phyloP scores from a whole-genome alignment of 306 rosid genomes.

The Casuarina cunninghamiana region DNA sequence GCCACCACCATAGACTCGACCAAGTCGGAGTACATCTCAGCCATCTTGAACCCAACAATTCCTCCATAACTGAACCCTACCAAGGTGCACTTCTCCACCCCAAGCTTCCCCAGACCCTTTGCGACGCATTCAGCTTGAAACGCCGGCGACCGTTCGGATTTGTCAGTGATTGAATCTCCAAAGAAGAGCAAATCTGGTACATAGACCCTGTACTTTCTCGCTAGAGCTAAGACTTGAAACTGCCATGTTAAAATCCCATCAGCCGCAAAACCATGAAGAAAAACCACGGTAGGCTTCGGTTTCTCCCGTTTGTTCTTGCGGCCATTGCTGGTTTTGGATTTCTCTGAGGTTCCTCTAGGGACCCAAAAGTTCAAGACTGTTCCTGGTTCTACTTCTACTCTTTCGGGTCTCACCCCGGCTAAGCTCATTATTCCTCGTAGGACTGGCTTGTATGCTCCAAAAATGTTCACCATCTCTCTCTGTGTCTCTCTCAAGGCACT shows the following conservation, averaged over 20 bases:
- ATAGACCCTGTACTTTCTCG: conserved; percentile 36
- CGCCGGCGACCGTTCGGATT: conserved; percentile 31
- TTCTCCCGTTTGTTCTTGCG: neutral
- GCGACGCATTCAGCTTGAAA: conserved; percentile 50
- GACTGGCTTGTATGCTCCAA: conserved; percentile 21
- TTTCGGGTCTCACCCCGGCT: conserved; percentile 26
- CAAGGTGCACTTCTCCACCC: conserved; percentile 41
- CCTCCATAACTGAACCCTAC: conserved; percentile 50
- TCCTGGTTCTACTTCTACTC: conserved; percentile 41
- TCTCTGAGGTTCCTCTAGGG: neutral
- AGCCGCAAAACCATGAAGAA: conserved; percentile 43
- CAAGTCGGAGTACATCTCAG: conserved; percentile 35
- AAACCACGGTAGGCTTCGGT: conserved; percentile 19
- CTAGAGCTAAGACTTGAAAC: conserved; percentile 35
- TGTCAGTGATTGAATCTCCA: conserved; percentile 39
- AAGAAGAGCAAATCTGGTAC: conserved; percentile 49
- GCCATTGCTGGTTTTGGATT: too few species aligned
- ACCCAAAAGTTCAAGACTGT: conserved; percentile 47
- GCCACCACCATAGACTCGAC: conserved; percentile 41
- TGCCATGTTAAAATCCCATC: conserved; percentile 49
- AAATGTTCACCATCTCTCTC: neutral
- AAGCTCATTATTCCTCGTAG: conserved; percentile 18
- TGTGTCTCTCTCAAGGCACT: neutral
- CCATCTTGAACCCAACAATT: conserved; percentile 49
- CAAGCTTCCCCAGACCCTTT: conserved; percentile 38